Base-by-base conservation (phyloP, 2,329 filamentous ascomycete genomes). In the Fusarium palustre region DNA sequence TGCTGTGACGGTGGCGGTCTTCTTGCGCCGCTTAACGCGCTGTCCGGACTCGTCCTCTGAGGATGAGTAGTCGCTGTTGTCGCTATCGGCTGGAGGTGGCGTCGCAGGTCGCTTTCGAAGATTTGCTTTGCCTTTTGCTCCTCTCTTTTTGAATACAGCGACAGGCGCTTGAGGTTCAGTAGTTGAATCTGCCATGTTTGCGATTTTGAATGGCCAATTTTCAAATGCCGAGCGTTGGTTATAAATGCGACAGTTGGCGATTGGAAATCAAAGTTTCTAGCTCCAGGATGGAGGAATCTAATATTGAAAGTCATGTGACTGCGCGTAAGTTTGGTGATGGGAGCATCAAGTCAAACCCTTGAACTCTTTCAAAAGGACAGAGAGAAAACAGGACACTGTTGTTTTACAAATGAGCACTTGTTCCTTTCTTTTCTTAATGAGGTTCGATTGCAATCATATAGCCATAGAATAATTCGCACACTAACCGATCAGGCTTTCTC, bases 91-190 rank as follows among this genome's bases (percentile, higher is more conserved):
- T 15, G 91, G 90, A 8, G 93, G 91, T 55, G 93, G 93, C 38
- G 93, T 92, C 30, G 91, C 88, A 22, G 92, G 88, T 70, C 92
- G 89, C 83, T 97, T 97, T 76, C 94, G 89, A 56, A 94, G 83
- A 75, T 90, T 94, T 50, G 90, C 86, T 76, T 92, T 94, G 66
- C 86, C 87, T 77, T 94, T 97, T 75, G 87, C 87, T 70, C 88
- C 86, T 77, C 94, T 89, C 80, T 96, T 97, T 80, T 97, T 97
- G 87, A 97, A 97, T 53, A 92, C 79, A 16, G 91, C 87, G 15
- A 90, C 84, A 1, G 88, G 86, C 3, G 81, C 82, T 30, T 81
- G 78, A 31, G 78, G 73, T 30, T 69, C 69, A 42, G 57, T 62
- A 5, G 25, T 61, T 42, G 68, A 59, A 25, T 74, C 72, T 24